Base-by-base conservation (phyloP, 73 alveolate species). In the Durusdinium trenchii region DNA sequence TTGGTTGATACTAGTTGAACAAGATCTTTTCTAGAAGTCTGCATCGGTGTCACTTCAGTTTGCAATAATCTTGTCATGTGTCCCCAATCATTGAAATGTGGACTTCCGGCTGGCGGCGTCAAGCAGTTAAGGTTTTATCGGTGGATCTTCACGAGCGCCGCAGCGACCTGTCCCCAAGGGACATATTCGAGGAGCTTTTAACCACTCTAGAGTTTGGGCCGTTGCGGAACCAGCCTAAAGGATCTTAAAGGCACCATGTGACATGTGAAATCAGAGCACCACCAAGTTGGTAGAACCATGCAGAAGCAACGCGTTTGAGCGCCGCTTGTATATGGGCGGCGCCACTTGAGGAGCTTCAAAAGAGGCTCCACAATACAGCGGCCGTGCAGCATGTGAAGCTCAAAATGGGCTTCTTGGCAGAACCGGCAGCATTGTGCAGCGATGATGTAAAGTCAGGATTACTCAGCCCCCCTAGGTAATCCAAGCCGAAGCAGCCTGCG, bases 91-190 rank as follows among this genome's bases (percentile, higher is more conserved):
- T n/a, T n/a, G n/a, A n/a, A n/a, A n/a, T n/a, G n/a, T n/a, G n/a
- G n/a, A n/a, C n/a, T n/a, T n/a, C n/a, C n/a, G n/a, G n/a, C n/a
- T n/a, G n/a, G n/a, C n/a, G n/a, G n/a, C n/a, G n/a, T n/a, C n/a
- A n/a, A n/a, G n/a, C n/a, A n/a, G 12, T 36, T 30, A 30, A 81
- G 91, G 91, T 47, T 51, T 38, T 84, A 52, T 14, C 78, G 4
- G 94, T 84, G 12, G 94, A 84, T 26, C 43, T 52, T n/a, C 76
- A 52, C 57, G 94, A 84, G 78, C 76, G 94, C 36, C 52, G 94
- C 79, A 36, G 38, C 40, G 94, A 84, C 94, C 35, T 5, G 26
- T 30, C 51, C 20, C 94, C 94, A 7, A 50, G 94, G 6, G 94
- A 84, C 42, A 84, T 84, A 75, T 84, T n/a, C 42, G 79, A 84